Evolutionary conservation across 2,329 filamentous ascomycete genomes (phyloP).

Genomic region (Elsinoe ampelina): DNA sequence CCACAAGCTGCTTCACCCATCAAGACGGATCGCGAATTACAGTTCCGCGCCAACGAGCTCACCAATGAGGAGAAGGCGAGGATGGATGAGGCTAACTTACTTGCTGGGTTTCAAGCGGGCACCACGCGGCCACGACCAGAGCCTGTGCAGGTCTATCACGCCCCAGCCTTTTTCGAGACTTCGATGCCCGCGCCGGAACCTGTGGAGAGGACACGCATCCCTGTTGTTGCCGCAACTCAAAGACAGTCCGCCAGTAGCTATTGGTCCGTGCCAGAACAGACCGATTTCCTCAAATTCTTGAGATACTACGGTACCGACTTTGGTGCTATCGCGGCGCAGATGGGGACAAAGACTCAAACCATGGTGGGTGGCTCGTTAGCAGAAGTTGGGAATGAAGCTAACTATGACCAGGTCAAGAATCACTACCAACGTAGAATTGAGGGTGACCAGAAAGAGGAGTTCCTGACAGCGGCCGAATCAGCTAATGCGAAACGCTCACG

Average conservation of each 20-base stretch:
- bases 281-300: constrained; percentile 64
- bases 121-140: constrained; percentile 12
- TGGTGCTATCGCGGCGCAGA: constrained; percentile 62
- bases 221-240: constrained; percentile 17
- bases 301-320: constrained; percentile 72
- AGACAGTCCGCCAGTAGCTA: constrained; percentile 54
- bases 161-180: constrained; percentile 13
- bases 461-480: constrained; percentile 33
- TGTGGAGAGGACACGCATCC: constrained; percentile 12
- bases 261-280: constrained; percentile 76
- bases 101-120: constrained; percentile 24
- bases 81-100: constrained; percentile 27
- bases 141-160: constrained; percentile 13
- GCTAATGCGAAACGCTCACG: constrained; percentile 34
- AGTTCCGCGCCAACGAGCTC: constrained; percentile 16
- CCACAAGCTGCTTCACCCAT: constrained; percentile 24
- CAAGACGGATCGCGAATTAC: constrained; percentile 26
- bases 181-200: constrained; percentile 2
- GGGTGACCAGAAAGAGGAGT: constrained; percentile 32
- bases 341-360: constrained; percentile 77
- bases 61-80: constrained; percentile 26
- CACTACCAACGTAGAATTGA: constrained; percentile 40
- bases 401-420: constrained; percentile 33
- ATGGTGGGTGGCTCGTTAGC: constrained; percentile 52
- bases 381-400: neutral